These are phyloP conservation scores for Fusarium nurragi DNA, from an alignment of 2,329 filamentous ascomycete genomes.

Conservation along the genomic window DNA sequence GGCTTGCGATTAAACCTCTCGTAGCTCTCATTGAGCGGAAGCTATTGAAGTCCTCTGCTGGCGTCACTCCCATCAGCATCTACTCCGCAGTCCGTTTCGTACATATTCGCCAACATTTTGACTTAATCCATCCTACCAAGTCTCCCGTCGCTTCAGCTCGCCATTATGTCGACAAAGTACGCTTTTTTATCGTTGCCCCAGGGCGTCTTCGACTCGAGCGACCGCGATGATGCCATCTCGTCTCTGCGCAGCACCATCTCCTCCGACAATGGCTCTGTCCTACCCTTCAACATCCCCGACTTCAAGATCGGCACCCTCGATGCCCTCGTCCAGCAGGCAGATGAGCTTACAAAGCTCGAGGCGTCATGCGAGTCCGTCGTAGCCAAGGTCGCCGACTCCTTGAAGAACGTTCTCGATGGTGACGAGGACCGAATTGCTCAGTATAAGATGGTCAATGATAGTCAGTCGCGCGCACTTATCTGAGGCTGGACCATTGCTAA, in stretches of 20 bases:
- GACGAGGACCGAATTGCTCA: slow-evolving; percentile 83
- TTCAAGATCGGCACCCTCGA: slow-evolving; percentile 99
- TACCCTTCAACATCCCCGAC: slow-evolving; percentile 84
- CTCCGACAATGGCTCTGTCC: slow-evolving; percentile 77
- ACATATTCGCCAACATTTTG: slow-evolving; percentile 9
- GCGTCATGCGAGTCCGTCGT: slow-evolving; percentile 82
- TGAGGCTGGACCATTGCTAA: slow-evolving; percentile 37
- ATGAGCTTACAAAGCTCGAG: slow-evolving; percentile 92
- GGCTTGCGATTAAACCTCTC: not conserved
- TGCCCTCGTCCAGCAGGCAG: slow-evolving; percentile 93
- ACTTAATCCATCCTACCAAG: slow-evolving; percentile 9
- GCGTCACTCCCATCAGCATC: slow-evolving; percentile 16
- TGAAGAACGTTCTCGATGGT: slow-evolving; percentile 83
- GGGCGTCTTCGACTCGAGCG: slow-evolving; percentile 82
- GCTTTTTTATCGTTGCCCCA: slow-evolving; percentile 90
- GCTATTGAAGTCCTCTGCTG: slow-evolving; percentile 14
- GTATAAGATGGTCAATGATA: slow-evolving; percentile 95
- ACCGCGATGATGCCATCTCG: slow-evolving; percentile 82
- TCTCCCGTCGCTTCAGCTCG: slow-evolving; percentile 1
- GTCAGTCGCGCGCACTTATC: slow-evolving; percentile 60
- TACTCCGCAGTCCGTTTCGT: slow-evolving; percentile 19
- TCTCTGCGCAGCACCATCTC: slow-evolving; percentile 77
- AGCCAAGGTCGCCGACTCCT: slow-evolving; percentile 85
- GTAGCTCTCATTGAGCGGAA: slow-evolving; percentile 17
- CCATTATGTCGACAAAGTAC: slow-evolving; percentile 71